Base-by-base conservation (phyloP, 2,329 filamentous ascomycete genomes). In the Beauveria sp. region DNA sequence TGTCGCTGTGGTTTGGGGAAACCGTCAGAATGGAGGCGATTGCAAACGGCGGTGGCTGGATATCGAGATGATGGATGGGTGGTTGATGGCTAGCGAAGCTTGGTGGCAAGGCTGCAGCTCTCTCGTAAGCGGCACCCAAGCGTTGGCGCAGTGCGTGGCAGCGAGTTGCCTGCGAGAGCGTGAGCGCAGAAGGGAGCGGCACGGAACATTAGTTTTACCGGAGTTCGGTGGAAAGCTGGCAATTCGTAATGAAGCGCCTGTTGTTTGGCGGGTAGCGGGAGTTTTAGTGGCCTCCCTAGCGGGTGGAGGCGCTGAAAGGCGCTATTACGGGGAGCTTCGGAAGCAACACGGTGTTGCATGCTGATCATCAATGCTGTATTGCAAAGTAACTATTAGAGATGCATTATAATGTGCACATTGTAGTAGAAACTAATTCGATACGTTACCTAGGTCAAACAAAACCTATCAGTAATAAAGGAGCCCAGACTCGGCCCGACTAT, bases 121-220 rank as follows among this genome's bases (percentile, higher is more conserved):
- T 67, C 67, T 68, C 67, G 67, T 68, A 68, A 69, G 66, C 66
- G 55, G 51, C 40, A 34, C 48, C 16, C 34, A 34, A n/a, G 26
- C 38, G 58, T 54, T 55, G 38, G 49, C 55, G 50, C 46, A 52
- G 46, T 60, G 60, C 61, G 60, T 60, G 54, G 61, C 56, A 50
- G 54, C 55, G 42, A 54, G 48, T 57, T 57, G 62, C 58, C 61
- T 61, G 34, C 57, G 45, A 34, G 53, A 43, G 58, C 40, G 57
- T 38, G 31, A 42, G 61, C 49, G 60, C 34, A n/a, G 24, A 26
- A 46, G 26, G 26, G 43, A 54, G 31, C 2, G 26, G 14, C 9
- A 12, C 63, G 66, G 66, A 64, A 45, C 4, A 61, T 54, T 16
- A 10, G 48, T 66, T 67, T 56, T 62, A 62, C 66, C 66, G 65